These are phyloP conservation scores for Pichia sp. DNA, from an alignment of 1,139 yeast genomes.

Conservation along the genomic window DNA sequence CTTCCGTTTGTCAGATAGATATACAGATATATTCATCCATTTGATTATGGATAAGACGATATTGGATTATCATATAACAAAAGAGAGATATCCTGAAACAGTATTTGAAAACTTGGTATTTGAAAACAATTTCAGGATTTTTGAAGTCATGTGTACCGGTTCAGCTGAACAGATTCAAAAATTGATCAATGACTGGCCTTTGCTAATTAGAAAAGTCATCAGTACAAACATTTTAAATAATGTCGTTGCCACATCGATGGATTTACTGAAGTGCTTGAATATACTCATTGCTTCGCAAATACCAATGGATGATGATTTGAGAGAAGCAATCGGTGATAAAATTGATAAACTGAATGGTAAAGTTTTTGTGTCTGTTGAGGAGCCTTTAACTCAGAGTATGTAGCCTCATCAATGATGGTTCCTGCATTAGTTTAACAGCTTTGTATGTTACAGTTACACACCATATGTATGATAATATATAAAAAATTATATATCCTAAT, in stretches of 20 bases:
- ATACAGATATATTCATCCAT: conserved; percentile 6
- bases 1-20: conserved; percentile 1
- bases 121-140: conserved; percentile 14
- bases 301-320: not conserved
- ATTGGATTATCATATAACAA: conserved; percentile 4
- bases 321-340: conserved; percentile 1
- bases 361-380: conserved; percentile 3
- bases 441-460: too few relatives aligned
- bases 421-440: too few relatives aligned
- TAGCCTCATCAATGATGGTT: not conserved
- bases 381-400: conserved; percentile 8
- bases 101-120: conserved; percentile 10
- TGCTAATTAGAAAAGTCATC: conserved; percentile 16
- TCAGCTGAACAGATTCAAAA: conserved; percentile 8
- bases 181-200: conserved; percentile 17
- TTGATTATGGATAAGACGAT: conserved; percentile 3
- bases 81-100: conserved; percentile 7
- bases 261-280: conserved; percentile 1
- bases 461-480: too few relatives aligned
- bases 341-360: not conserved
- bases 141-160: conserved; percentile 10
- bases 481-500: too few relatives aligned
- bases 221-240: conserved; percentile 11
- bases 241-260: not conserved
- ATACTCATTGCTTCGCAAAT: too few relatives aligned